Evolutionary conservation across 148 eudicot species (phyloP).

Genomic region (Cornus suecica): DNA sequence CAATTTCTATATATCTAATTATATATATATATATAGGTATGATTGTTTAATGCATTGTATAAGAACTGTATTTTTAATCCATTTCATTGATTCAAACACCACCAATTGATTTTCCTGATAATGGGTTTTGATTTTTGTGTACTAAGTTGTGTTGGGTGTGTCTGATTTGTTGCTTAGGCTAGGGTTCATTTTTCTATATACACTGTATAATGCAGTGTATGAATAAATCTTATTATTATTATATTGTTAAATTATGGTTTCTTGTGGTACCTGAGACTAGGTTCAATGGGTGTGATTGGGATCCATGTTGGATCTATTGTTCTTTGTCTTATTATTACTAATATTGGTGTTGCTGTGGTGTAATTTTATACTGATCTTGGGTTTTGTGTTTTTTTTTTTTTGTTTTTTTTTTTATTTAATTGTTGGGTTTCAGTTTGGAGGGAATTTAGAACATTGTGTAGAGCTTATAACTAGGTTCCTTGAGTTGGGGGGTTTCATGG

Average conservation of each 20-base stretch:
- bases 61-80: not conserved
- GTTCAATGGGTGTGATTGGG: constrained; percentile 73
- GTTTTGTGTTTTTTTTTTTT: constrained; percentile 39
- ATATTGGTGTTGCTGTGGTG: constrained; percentile 17
- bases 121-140: constrained; percentile 11
- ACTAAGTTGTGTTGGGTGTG: constrained; percentile 1
- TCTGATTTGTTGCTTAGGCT: constrained; percentile 9
- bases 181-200: constrained; percentile 7
- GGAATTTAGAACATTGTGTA: constrained; percentile 54
- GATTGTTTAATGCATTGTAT: constrained; percentile 6
- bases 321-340: constrained; percentile 34
- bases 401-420: not conserved
- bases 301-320: constrained; percentile 68
- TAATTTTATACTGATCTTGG: constrained; percentile 52
- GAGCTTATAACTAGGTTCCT: constrained; percentile 41
- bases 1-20: too few species aligned
- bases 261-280: constrained; percentile 30
- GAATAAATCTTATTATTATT: not conserved
- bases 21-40: not conserved
- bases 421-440: constrained; percentile 31
- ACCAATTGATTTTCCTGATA: constrained; percentile 16
- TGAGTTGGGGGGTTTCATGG: constrained; percentile 62
- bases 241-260: constrained; percentile 5
- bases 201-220: not conserved
- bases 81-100: constrained; percentile 10